Conservation (phyloP, 495 filamentous ascomycete genomes). For the Talaromyces liani region DNA sequence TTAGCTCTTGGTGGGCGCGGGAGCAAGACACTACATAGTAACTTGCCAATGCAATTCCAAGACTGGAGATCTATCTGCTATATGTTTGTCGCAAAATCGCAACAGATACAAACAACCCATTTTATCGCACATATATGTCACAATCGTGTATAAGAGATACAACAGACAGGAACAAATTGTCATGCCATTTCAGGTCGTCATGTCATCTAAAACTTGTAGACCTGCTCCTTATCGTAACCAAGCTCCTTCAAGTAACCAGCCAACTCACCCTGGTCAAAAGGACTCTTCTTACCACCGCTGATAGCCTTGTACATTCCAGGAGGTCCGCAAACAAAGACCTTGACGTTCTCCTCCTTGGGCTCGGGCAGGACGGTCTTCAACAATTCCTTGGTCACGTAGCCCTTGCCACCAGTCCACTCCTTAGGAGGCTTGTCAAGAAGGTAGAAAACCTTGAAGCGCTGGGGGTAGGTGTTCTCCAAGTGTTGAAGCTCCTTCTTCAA, state of each 20-base stretch:
- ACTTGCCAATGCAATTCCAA: not conserved
- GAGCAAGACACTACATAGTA: no score
- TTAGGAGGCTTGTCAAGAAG: conserved; percentile 80
- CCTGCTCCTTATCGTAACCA: conserved; percentile 87
- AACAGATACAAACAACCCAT: not conserved
- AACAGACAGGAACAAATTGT: not conserved
- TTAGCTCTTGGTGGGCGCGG: no score
- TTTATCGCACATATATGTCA: not conserved
- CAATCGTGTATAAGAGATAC: not conserved
- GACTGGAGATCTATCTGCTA: not conserved
- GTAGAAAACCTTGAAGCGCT: conserved; percentile 87
- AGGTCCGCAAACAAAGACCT: conserved; percentile 87
- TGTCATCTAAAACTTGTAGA: conserved; percentile 83
- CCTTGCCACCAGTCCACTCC: conserved; percentile 67
- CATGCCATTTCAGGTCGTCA: not conserved
- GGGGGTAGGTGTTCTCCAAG: conserved; percentile 89
- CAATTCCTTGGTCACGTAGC: conserved; percentile 78
- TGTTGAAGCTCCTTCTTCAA: conserved; percentile 73
- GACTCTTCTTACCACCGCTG: conserved; percentile 80
- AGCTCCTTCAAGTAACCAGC: conserved; percentile 77
- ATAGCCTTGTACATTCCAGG: conserved; percentile 91
- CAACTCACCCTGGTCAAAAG: conserved; percentile 87
- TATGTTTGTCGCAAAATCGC: not conserved
- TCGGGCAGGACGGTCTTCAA: conserved; percentile 89
- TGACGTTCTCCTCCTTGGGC: conserved; percentile 82